Conservation (phyloP, 192 early-diverging fungal genomes). For the Coemansia sp. region DNA sequence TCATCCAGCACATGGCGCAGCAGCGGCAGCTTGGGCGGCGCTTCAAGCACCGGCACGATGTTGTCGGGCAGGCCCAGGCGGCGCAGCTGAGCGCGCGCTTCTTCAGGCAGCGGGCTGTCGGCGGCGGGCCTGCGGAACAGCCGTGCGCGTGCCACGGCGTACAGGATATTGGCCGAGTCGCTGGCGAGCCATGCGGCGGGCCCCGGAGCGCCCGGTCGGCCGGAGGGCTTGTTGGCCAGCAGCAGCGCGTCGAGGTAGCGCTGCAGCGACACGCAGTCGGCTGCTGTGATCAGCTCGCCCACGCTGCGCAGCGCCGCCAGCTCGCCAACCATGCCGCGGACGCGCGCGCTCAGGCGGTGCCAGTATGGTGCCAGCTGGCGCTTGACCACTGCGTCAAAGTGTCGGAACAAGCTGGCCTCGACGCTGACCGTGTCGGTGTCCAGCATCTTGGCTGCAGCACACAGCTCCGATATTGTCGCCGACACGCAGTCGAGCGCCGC, state of each 20-base stretch:
- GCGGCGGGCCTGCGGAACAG: slow-evolving; percentile 35
- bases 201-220: slow-evolving; percentile 28
- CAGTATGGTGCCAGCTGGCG: slow-evolving; percentile 80
- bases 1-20: slow-evolving; percentile 72
- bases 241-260: slow-evolving; percentile 82
- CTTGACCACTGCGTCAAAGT: slow-evolving; percentile 78
- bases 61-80: slow-evolving; percentile 59
- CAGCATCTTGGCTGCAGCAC: slow-evolving; percentile 60
- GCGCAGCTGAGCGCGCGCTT: slow-evolving; percentile 22
- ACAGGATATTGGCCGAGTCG: slow-evolving; percentile 82
- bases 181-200: slow-evolving; percentile 76
- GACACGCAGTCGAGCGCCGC: slow-evolving; percentile 83
- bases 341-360: slow-evolving; percentile 72
- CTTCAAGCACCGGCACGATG: slow-evolving; percentile 75
- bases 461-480: slow-evolving; percentile 70
- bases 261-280: slow-evolving; percentile 88
- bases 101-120: slow-evolving; percentile 2
- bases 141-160: slow-evolving; percentile 55
- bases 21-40: slow-evolving; percentile 88
- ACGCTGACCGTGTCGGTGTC: slow-evolving; percentile 80
- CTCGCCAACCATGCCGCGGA: slow-evolving; percentile 74
- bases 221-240: slow-evolving; percentile 51
- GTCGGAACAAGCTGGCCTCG: slow-evolving; percentile 80
- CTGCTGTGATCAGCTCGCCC: slow-evolving; percentile 69
- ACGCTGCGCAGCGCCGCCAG: slow-evolving; percentile 68